phyloP scores from a whole-genome alignment of 768 basidiomycete species.

The Coprinopsis strossmayeri region DNA sequence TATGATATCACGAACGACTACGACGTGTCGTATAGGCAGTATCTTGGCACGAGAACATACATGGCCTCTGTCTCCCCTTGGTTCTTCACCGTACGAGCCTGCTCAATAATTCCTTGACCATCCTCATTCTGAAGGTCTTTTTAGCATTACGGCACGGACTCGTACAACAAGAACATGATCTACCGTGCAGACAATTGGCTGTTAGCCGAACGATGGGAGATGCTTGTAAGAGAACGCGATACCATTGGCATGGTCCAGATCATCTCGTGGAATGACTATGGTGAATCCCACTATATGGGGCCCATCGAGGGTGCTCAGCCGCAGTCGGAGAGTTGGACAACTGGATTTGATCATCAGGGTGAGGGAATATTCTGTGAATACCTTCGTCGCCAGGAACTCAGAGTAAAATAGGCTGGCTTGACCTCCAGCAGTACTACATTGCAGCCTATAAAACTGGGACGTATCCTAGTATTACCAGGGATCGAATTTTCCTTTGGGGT shows the following conservation, averaged over 20 bases:
- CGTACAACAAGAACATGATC: conserved; percentile 56
- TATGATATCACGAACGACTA: conserved; percentile 24
- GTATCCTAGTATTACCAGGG: conserved; percentile 37
- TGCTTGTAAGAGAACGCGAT: conserved; percentile 40
- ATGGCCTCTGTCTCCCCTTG: conserved; percentile 52
- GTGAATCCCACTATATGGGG: conserved; percentile 71
- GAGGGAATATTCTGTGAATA: not conserved
- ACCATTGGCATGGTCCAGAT: conserved; percentile 38
- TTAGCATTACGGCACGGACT: conserved; percentile 43
- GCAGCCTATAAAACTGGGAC: conserved; percentile 49
- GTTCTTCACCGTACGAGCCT: conserved; percentile 48
- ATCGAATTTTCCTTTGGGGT: conserved; percentile 14
- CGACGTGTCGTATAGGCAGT: conserved; percentile 21
- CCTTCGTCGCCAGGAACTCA: not conserved
- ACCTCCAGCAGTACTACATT: conserved; percentile 50
- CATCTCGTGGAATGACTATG: conserved; percentile 65
- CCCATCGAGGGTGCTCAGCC: conserved; percentile 58
- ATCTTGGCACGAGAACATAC: conserved; percentile 25
- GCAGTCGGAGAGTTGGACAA: conserved; percentile 55
- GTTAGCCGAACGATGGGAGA: conserved; percentile 52
- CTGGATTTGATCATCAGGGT: conserved; percentile 45
- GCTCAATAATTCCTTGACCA: not conserved
- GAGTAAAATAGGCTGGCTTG: conserved; percentile 35
- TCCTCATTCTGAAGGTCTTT: not conserved
- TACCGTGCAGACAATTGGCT: conserved; percentile 55